These are phyloP conservation scores for Phlegmacium glaucopus DNA, from an alignment of 768 basidiomycete species.

Conservation along the genomic window DNA sequence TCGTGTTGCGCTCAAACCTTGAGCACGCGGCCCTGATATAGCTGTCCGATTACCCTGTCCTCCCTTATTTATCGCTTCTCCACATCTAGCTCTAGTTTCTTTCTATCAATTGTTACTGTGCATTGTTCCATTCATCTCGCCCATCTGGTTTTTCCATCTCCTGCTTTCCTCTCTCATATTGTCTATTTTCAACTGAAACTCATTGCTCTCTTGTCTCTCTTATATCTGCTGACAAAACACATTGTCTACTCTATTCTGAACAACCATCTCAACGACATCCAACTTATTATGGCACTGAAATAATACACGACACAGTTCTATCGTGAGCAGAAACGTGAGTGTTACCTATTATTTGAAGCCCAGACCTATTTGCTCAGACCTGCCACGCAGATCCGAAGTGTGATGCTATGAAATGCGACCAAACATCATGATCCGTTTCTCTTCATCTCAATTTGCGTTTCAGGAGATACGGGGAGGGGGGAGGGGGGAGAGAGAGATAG, in stretches of 20 bases:
- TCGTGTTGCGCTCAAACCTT: constrained; percentile 64
- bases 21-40: constrained; percentile 64
- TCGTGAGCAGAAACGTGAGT: constrained; percentile 72
- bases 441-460: too few relatives aligned
- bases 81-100: constrained; percentile 3
- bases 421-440: too few relatives aligned
- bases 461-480: too few relatives aligned
- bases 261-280: constrained; percentile 9
- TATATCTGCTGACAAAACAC: constrained; percentile 16
- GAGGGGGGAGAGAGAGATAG: too few relatives aligned
- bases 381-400: constrained; percentile 23
- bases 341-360: constrained; percentile 3
- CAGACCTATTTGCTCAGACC: background rate
- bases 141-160: too few relatives aligned
- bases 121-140: too few relatives aligned
- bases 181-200: too few relatives aligned
- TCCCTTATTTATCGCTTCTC: constrained; percentile 4
- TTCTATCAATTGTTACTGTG: background rate
- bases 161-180: too few relatives aligned
- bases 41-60: too few relatives aligned
- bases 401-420: constrained; percentile 21
- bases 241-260: too few relatives aligned
- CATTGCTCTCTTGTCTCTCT: constrained; percentile 1
- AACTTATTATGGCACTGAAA: constrained; percentile 9
- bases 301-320: constrained; percentile 42